These are phyloP conservation scores for Anthoceros angustus DNA, from an alignment of 225 moss, liverwort and hornwort genomes.

Conservation along the genomic window DNA sequence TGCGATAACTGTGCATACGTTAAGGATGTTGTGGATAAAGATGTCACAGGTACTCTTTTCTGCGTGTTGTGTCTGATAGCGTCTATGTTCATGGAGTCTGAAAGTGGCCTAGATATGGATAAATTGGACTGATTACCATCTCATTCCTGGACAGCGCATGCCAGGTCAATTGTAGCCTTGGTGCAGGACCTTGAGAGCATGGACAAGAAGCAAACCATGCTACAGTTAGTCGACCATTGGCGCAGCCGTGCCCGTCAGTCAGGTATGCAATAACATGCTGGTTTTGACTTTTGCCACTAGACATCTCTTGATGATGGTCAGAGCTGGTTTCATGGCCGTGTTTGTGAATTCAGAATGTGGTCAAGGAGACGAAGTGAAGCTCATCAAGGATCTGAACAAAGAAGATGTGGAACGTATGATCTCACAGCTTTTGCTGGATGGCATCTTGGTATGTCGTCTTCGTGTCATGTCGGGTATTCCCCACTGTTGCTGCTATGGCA, in stretches of 20 bases:
- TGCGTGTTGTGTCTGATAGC: background rate
- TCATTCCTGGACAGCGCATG: slow-evolving; percentile 38
- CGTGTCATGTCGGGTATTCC: background rate
- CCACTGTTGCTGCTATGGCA: background rate
- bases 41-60: slow-evolving; percentile 62
- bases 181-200: slow-evolving; percentile 43
- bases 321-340: background rate
- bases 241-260: slow-evolving; percentile 57
- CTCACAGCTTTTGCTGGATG: slow-evolving; percentile 68
- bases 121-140: background rate
- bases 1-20: slow-evolving; percentile 87
- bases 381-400: slow-evolving; percentile 75
- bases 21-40: slow-evolving; percentile 53
- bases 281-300: slow-evolving; percentile 1
- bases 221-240: slow-evolving; percentile 86
- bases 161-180: slow-evolving; percentile 53
- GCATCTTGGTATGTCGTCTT: slow-evolving; percentile 41
- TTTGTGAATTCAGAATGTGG: too few relatives aligned
- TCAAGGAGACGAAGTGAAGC: slow-evolving; percentile 32
- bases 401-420: slow-evolving; percentile 90
- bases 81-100: background rate
- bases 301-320: background rate
- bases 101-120: background rate
- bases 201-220: slow-evolving; percentile 77
- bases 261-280: slow-evolving; percentile 31